A percentile compares a stretch with the other conserved stretches of the same genome.
Conservation (phyloP, 106 monocot genomes). For the Cymbidium sinense region DNA sequence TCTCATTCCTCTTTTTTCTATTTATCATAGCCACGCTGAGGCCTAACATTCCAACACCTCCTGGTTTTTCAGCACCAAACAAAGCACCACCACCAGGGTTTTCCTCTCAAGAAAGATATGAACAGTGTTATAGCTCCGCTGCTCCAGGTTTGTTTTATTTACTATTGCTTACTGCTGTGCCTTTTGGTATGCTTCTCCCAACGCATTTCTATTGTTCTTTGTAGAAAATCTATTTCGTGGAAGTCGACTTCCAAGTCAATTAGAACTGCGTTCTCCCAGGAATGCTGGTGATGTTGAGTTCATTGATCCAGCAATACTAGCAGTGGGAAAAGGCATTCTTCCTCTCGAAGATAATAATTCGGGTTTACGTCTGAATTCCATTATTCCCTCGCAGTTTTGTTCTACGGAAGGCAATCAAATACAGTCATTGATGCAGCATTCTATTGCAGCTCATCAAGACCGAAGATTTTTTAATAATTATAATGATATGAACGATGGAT, state of each 20-base stretch:
- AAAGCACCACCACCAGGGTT: slow-evolving; percentile 63
- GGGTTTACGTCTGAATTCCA: too few relatives aligned
- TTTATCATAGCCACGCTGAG: slow-evolving; percentile 24
- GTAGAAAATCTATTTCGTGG: neutral
- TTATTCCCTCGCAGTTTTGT: neutral
- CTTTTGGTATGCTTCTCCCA: too few relatives aligned
- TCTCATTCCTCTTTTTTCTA: neutral
- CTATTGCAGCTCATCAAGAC: neutral
- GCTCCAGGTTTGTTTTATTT: too few relatives aligned
- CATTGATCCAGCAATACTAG: too few relatives aligned
- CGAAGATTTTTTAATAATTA: too few relatives aligned
- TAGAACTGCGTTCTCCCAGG: neutral
- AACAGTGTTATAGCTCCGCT: neutral
- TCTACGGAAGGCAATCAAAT: neutral
- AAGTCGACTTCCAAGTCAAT: neutral
- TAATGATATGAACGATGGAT: slow-evolving; percentile 24
- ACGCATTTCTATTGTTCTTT: too few relatives aligned
- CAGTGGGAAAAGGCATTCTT: too few relatives aligned
- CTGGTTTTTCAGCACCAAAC: slow-evolving; percentile 66
- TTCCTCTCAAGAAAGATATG: slow-evolving; percentile 41
- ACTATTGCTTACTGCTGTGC: too few relatives aligned
- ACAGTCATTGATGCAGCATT: neutral
- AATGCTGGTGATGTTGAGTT: neutral
- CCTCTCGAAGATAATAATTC: neutral
- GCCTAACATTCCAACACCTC: slow-evolving; percentile 62